These are phyloP conservation scores for Urostyla sp. DNA, from an alignment of 73 alveolate species.

Conservation along the genomic window DNA sequence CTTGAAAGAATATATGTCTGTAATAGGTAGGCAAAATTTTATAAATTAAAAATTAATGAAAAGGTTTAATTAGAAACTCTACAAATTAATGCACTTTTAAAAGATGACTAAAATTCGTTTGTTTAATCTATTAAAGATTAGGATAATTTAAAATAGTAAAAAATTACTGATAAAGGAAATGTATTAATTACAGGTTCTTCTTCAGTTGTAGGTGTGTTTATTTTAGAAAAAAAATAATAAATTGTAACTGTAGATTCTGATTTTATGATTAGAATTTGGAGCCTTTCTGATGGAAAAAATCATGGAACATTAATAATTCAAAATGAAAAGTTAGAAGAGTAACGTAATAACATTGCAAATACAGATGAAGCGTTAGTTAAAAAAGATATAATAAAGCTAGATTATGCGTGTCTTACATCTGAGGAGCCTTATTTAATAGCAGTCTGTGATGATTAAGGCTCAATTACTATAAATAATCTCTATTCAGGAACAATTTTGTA, in stretches of 20 bases:
- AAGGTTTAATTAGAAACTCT: conserved; percentile 17
- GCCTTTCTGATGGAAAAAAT: conserved; percentile 1
- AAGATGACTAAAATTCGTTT: not conserved
- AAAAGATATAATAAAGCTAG: too few species aligned
- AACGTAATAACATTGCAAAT: not conserved
- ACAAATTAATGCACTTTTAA: conserved; percentile 19
- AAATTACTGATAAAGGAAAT: not conserved
- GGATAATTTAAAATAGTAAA: not conserved
- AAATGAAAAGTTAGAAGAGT: not conserved
- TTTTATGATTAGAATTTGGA: conserved; percentile 47
- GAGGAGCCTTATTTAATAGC: not conserved
- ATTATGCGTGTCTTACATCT: not conserved
- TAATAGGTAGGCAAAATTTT: conserved; percentile 6
- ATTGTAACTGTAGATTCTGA: conserved; percentile 30
- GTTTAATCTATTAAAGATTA: not conserved
- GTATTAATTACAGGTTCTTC: conserved; percentile 30
- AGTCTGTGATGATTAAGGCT: conserved; percentile 28
- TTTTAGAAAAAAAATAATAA: not conserved
- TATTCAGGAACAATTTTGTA: conserved; percentile 25
- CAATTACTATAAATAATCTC: conserved; percentile 14
- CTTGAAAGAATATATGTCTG: conserved; percentile 25
- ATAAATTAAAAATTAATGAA: conserved; percentile 35
- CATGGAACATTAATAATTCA: conserved; percentile 12
- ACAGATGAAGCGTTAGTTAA: not conserved
- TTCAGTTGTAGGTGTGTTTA: not conserved